Evolutionary conservation across 1,284 basidiomycete species (phyloP).

Genomic region (Cryptococcus sp.): DNA sequence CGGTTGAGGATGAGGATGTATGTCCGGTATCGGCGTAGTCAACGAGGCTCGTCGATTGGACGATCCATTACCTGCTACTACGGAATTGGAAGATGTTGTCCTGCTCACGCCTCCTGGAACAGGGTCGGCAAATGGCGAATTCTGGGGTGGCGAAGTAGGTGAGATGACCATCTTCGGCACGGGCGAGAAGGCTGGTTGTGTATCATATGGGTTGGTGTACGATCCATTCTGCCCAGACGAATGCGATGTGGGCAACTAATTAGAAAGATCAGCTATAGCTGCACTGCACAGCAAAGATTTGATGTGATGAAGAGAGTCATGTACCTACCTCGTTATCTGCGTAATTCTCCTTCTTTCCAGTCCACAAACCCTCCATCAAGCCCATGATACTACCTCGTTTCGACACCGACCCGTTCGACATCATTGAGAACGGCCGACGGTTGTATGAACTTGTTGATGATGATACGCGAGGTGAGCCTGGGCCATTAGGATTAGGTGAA

Average conservation of each 20-base stretch:
- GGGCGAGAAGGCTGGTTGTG: constrained; percentile 22
- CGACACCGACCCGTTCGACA: constrained; percentile 12
- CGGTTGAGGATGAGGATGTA: constrained; percentile 1
- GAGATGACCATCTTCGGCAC: constrained; percentile 23
- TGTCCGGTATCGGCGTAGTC: constrained; percentile 1
- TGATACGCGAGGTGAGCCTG: constrained; percentile 16
- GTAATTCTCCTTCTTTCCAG: constrained; percentile 14
- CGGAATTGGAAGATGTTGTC: background rate
- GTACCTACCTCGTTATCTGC: constrained; percentile 28
- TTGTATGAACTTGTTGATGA: constrained; percentile 21
- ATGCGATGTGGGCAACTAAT: constrained; percentile 18
- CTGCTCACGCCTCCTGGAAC: constrained; percentile 7
- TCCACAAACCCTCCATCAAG: constrained; percentile 28
- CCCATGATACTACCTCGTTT: constrained; percentile 34
- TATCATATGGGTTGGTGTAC: constrained; percentile 37
- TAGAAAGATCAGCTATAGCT: background rate
- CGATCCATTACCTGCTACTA: background rate
- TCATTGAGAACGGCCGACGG: constrained; percentile 21
- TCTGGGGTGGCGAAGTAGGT: constrained; percentile 9
- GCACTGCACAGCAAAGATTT: background rate
- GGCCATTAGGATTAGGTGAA: constrained; percentile 11
- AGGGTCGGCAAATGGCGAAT: constrained; percentile 35
- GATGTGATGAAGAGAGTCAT: background rate
- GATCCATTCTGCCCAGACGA: constrained; percentile 7
- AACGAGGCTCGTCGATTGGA: constrained; percentile 12